These are phyloP conservation scores for Debaryomyces hansenii DNA, from an alignment of 805 yeast genomes.

Conservation along the genomic window DNA sequence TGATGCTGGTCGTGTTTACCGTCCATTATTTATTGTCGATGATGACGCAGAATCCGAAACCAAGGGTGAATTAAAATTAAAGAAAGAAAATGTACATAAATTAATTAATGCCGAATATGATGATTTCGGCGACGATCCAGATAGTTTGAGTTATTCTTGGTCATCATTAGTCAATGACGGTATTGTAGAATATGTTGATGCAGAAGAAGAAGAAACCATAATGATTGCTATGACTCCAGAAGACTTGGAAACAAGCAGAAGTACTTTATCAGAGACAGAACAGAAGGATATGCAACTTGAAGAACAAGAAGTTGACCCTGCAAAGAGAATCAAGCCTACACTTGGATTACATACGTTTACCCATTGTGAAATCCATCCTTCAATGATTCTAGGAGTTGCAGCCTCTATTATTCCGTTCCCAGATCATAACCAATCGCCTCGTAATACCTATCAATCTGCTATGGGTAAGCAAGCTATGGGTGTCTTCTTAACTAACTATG, in stretches of 20 bases:
- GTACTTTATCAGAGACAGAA: conserved; percentile 40
- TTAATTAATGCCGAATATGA: conserved; percentile 65
- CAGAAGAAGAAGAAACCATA: conserved; percentile 97
- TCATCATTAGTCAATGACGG: conserved; percentile 78
- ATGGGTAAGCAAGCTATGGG: conserved; percentile 99
- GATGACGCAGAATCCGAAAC: conserved; percentile 71
- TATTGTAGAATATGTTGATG: conserved; percentile 94
- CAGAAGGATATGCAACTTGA: conserved; percentile 43
- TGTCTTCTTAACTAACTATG: conserved; percentile 90
- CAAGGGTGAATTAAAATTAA: conserved; percentile 77
- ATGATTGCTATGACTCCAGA: conserved; percentile 99
- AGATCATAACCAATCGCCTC: conserved; percentile 98
- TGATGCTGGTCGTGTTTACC: conserved; percentile 97
- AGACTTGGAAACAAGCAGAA: conserved; percentile 72
- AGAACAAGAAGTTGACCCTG: conserved; percentile 62
- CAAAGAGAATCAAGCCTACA: conserved; percentile 79
- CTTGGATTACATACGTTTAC: conserved; percentile 76
- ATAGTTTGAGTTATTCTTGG: conserved; percentile 69
- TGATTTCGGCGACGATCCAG: conserved; percentile 56
- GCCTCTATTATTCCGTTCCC: conserved; percentile 99
- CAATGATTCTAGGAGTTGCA: conserved; percentile 98
- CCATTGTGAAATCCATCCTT: conserved; percentile 98
- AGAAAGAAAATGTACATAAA: conserved; percentile 78
- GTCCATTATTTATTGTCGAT: conserved; percentile 92
- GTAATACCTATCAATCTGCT: conserved; percentile 98